Conservation (phyloP, 495 filamentous ascomycete species). For the Penicillium waksmanii region DNA sequence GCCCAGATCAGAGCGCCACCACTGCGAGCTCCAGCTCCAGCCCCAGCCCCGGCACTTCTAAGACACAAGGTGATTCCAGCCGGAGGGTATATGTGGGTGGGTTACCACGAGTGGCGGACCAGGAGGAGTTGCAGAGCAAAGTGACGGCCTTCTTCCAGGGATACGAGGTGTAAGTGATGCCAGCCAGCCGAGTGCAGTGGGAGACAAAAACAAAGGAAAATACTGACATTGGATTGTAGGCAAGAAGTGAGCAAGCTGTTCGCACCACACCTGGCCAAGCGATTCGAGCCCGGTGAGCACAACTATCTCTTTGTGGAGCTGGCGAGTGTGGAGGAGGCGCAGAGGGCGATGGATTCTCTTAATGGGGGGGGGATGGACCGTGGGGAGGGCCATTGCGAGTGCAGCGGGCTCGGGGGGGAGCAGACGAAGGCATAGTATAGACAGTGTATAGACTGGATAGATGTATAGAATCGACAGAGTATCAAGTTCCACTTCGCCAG, state of each 20-base stretch:
- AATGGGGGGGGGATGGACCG: conserved; percentile 43
- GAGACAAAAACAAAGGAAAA: not conserved
- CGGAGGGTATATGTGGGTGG: conserved; percentile 67
- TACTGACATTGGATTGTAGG: conserved; percentile 17
- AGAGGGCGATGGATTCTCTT: conserved; percentile 48
- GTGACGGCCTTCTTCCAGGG: conserved; percentile 62
- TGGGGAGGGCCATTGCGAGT: conserved; percentile 54
- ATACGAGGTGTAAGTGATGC: conserved; percentile 51
- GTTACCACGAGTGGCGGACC: conserved; percentile 60
- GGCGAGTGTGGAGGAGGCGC: conserved; percentile 55
- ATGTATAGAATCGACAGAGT: too few species aligned
- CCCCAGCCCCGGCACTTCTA: conserved; percentile 24
- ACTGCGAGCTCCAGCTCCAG: conserved; percentile 39
- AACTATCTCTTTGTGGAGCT: conserved; percentile 75
- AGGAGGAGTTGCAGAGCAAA: conserved; percentile 54
- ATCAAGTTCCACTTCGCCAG: too few species aligned
- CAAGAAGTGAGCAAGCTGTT: conserved; percentile 68
- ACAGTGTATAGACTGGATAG: too few species aligned
- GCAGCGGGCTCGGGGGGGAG: conserved; percentile 40
- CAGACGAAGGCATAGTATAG: conserved; percentile 5
- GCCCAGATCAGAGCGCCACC: conserved; percentile 20
- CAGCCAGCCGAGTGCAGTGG: too few species aligned
- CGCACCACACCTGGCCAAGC: conserved; percentile 56
- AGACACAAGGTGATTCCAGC: conserved; percentile 45
- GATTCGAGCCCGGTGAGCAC: conserved; percentile 57